Base-by-base conservation (phyloP, 2,329 filamentous ascomycete species). In the Curvularia sp. region DNA sequence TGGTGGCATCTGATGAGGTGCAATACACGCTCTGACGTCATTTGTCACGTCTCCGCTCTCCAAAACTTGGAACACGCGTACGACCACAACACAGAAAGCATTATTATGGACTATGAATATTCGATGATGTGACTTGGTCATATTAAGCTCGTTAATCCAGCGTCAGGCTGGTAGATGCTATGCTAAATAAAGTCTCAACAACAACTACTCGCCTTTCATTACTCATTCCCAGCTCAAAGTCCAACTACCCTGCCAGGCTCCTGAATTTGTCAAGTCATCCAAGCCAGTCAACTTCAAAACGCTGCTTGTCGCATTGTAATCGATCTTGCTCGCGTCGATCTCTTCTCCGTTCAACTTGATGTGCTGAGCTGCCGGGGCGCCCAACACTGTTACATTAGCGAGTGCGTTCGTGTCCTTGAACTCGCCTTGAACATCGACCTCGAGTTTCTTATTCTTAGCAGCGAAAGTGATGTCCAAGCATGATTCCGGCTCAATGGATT, bases 381-480 rank as follows among this genome's bases (percentile, higher is more conserved):
- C 89, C 60, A 90, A 63, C 44, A 92, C 73, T 0, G 86, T 90
- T 38, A 90, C 80, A 59, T 87, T 88, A 0, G 82, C 84, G 13
- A 91, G 78, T 0, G 82, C 74, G 65, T 88, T 89, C 0, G 69
- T 75, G 61, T 89, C 87, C 9, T 77, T 72, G 73, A 82, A 91
- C 2, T 69, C 73, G 0, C 88, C 88, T 1, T 75, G 63, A 0
- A 83, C 79, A 4, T 71, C 75, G 0, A 82, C 84, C 38, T 78
- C 79, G 4, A 90, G 71, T 5, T 78, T 77, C 0, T 78, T 80
- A 5, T 72, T 65, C 1, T 74, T 72, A 0, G 79, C 81, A 1
- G 75, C 71, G 60, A 87, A 84, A 66, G 80, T 69, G 24, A 92
- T 83, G 59, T 80, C 81, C 5, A 87, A 80, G 0, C 83, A 88